These are phyloP conservation scores for Taphrina wiesneri DNA, from an alignment of 1,139 yeast species.

Conservation along the genomic window DNA sequence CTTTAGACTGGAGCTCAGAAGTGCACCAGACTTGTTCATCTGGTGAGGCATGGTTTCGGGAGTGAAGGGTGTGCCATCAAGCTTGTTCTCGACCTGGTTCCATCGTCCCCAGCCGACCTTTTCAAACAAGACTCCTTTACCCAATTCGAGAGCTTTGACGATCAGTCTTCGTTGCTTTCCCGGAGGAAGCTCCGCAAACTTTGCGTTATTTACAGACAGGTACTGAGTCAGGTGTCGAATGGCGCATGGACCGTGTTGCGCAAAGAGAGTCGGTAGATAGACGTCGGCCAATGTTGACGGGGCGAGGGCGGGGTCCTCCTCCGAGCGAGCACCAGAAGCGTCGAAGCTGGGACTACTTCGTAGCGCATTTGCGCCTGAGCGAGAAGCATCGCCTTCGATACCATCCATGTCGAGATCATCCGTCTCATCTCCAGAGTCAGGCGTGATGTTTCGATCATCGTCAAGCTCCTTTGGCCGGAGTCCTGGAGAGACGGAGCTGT, in stretches of 20 bases:
- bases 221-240: conserved; percentile 86
- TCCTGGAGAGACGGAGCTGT: conserved; percentile 26
- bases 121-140: conserved; percentile 66
- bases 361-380: not conserved
- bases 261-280: conserved; percentile 20
- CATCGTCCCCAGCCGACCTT: conserved; percentile 99
- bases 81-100: conserved; percentile 57
- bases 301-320: conserved; percentile 18
- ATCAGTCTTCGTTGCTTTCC: conserved; percentile 88
- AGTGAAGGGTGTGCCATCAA: conserved; percentile 5
- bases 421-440: conserved; percentile 21
- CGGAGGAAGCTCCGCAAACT: conserved; percentile 75
- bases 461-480: not conserved
- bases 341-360: not conserved
- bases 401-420: conserved; percentile 33
- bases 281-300: conserved; percentile 21
- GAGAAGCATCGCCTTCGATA: not conserved
- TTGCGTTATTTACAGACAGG: conserved; percentile 70
- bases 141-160: conserved; percentile 79
- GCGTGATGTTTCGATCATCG: not conserved
- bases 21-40: not conserved
- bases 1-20: conserved; percentile 14
- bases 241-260: conserved; percentile 78
- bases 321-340: not conserved
- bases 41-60: conserved; percentile 31